Evolutionary conservation across 106 monocot genomes (phyloP).

Genomic region (Dioscorea dumetorum): DNA sequence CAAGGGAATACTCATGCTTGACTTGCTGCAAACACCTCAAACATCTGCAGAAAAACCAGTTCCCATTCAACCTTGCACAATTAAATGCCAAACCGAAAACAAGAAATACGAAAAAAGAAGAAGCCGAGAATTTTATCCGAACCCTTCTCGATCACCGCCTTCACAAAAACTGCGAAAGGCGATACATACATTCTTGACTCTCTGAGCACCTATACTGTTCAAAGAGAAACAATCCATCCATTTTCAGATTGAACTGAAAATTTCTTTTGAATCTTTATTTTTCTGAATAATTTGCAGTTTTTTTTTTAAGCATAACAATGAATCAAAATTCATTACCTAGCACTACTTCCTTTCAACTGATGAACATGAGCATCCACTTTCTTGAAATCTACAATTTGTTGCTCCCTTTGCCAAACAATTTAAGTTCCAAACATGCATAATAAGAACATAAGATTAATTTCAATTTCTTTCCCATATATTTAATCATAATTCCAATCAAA

Average conservation of each 20-base stretch:
- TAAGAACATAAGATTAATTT: too few relatives aligned
- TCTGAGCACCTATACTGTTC: conserved; percentile 62
- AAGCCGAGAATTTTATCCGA: background rate
- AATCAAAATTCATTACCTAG: conserved; percentile 34
- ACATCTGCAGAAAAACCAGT: conserved; percentile 28
- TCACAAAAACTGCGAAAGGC: conserved; percentile 48
- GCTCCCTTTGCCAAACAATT: conserved; percentile 11
- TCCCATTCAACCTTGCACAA: background rate
- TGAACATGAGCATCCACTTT: conserved; percentile 56
- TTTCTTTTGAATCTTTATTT: background rate
- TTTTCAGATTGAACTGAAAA: background rate
- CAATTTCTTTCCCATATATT: too few relatives aligned
- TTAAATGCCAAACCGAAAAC: background rate
- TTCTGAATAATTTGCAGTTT: background rate
- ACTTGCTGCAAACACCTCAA: conserved; percentile 51
- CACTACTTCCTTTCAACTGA: conserved; percentile 73
- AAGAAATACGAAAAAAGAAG: background rate
- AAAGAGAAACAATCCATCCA: background rate
- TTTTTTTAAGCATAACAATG: background rate
- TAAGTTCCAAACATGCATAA: background rate
- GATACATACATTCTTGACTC: conserved; percentile 54
- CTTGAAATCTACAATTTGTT: conserved; percentile 41
- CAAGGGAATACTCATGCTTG: conserved; percentile 36
- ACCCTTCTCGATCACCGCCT: conserved; percentile 39
- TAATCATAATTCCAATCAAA: too few relatives aligned